Percentiles rank a stretch among this genome's conserved stretches.
These are phyloP conservation scores for Liquidambar formosana DNA, from an alignment of 164 flowering plant genomes.

Conservation along the genomic window DNA sequence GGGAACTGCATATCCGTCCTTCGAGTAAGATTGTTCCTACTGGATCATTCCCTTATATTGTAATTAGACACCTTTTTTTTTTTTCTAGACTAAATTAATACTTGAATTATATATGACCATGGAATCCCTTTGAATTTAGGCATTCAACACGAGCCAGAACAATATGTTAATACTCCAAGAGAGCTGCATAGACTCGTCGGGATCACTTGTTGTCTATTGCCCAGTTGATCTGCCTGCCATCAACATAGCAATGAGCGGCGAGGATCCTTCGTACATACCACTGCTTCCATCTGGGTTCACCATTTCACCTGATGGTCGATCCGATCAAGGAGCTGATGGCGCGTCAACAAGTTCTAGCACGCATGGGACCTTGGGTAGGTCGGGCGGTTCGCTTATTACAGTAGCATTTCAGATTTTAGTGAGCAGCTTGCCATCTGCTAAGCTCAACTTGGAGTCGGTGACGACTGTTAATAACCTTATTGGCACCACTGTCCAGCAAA, in stretches of 20 bases:
- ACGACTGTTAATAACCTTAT: conserved; percentile 75
- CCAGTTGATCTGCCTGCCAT: conserved; percentile 71
- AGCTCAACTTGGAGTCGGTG: conserved; percentile 71
- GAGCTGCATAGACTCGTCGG: conserved; percentile 74
- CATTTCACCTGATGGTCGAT: conserved; percentile 62
- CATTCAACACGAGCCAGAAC: conserved; percentile 62
- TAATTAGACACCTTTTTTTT: too few species aligned
- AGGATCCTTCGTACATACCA: conserved; percentile 69
- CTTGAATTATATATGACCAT: too few species aligned
- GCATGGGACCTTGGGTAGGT: conserved; percentile 20
- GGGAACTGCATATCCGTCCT: conserved; percentile 67
- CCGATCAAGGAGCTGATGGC: conserved; percentile 20
- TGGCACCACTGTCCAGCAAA: conserved; percentile 74
- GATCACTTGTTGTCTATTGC: conserved; percentile 67
- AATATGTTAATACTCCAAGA: conserved; percentile 89
- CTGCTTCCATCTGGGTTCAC: conserved; percentile 83
- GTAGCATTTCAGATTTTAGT: conserved; percentile 81
- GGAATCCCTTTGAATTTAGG: conserved; percentile 30
- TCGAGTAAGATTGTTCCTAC: conserved; percentile 31
- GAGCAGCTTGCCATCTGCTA: conserved; percentile 68
- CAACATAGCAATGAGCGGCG: conserved; percentile 81
- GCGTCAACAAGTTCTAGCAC: conserved; percentile 46
- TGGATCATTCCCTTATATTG: too few species aligned
- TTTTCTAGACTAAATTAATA: too few species aligned
- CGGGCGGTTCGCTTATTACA: conserved; percentile 70